These are phyloP conservation scores for Piper longum DNA, from an alignment of 164 flowering plant species.

Conservation along the genomic window DNA sequence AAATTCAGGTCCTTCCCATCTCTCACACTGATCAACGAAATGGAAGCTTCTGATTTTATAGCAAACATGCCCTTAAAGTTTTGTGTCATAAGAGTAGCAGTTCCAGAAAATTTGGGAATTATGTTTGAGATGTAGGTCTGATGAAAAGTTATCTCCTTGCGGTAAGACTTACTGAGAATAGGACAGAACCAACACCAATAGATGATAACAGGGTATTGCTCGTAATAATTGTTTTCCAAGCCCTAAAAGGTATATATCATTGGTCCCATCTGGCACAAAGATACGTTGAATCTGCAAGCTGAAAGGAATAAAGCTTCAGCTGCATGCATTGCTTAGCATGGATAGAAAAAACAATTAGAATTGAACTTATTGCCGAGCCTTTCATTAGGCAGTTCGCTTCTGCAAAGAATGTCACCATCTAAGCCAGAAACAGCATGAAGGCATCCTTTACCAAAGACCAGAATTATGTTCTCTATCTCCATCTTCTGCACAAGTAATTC, in stretches of 20 bases:
- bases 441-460: conserved; percentile 58
- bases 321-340: conserved; percentile 1
- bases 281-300: conserved; percentile 58
- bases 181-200: conserved; percentile 40
- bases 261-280: conserved; percentile 44
- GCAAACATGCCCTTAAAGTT: conserved; percentile 44
- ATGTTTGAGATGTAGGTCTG: conserved; percentile 40
- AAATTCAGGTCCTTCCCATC: conserved; percentile 40
- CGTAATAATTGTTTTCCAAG: conserved; percentile 39
- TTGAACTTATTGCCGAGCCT: conserved; percentile 29
- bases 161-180: conserved; percentile 33
- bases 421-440: conserved; percentile 79
- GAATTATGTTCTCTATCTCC: conserved; percentile 43
- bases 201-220: conserved; percentile 44
- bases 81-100: conserved; percentile 40
- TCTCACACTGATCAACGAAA: conserved; percentile 32
- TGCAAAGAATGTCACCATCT: conserved; percentile 83
- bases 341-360: background rate
- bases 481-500: conserved; percentile 25
- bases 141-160: conserved; percentile 40
- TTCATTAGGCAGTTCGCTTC: conserved; percentile 41
- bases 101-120: conserved; percentile 35
- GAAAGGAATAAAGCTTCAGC: conserved; percentile 15
- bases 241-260: conserved; percentile 51
- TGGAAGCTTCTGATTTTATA: conserved; percentile 21